Base-by-base conservation (phyloP, 192 early-diverging fungal genomes). In the Coemansia erecta region DNA sequence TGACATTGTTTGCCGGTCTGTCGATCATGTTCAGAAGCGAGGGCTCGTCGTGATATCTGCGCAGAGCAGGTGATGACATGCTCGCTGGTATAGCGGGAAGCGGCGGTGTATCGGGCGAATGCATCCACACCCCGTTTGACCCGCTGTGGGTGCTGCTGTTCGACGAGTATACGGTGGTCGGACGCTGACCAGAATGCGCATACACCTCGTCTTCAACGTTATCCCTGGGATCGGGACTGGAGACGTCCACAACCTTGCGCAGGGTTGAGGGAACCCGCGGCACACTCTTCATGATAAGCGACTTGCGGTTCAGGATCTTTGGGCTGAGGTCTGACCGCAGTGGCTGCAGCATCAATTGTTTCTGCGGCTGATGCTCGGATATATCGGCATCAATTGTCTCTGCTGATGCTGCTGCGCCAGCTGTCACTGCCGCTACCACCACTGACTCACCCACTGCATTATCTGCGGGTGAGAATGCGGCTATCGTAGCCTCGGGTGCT, bases 181-280 rank as follows among this genome's bases (percentile, higher is more conserved):
- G 49, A n/a, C 49, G 49, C 49, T 51, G 24, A 4, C 14, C 49
- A 12, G n/a, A 26, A 28, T 23, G n/a, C 23, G 28, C 49, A 19
- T 37, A 11, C 35, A 37, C 8, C 35, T 37, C 26, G 26, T 26
- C 35, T 7, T 26, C 49, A 28, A 28, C 13, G 26, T 19, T 51
- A 11, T 56, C 54, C 2, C 9, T 26, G 23, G 35, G 15, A 23
- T 31, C 49, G 12, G 49, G 49, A 24, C 49, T 51, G 2, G 26
- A 24, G 45, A 44, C 72, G 17, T 58, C 68, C 0, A 74, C 58
- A 17, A 68, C 61, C 33, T 21, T 54, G 59, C 75, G 70, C 62
- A 78, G 58, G 0, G 64, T 65, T 0, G 69, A 78, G 11, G 75
- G 69, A 5, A 78, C 65, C 22, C 75, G 69, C n/a, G 75, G 75